phyloP scores from a whole-genome alignment of 345 rosid genomes.

The Hibiscus syriacus region DNA sequence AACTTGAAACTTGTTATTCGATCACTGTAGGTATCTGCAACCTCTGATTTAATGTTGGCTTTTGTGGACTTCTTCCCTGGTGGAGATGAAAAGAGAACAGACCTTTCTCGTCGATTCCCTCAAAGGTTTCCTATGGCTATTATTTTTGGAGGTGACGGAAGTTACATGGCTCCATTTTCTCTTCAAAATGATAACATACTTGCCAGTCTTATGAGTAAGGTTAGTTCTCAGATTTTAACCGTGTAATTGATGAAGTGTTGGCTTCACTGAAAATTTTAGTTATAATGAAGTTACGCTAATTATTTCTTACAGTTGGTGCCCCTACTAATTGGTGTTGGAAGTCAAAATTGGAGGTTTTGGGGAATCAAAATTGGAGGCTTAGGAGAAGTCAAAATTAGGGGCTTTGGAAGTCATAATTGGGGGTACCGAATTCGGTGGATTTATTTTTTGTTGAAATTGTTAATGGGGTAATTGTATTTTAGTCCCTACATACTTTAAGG shows the following conservation, averaged over 20 bases:
- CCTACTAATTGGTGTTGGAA: too few relatives aligned
- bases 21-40: conserved; percentile 77
- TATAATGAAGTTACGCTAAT: conserved; percentile 10
- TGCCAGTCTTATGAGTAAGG: conserved; percentile 92
- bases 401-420: too few relatives aligned
- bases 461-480: too few relatives aligned
- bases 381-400: too few relatives aligned
- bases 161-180: conserved; percentile 93
- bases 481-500: too few relatives aligned
- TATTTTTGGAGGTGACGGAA: conserved; percentile 95
- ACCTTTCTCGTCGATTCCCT: conserved; percentile 73
- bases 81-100: conserved; percentile 92
- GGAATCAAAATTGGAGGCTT: too few relatives aligned
- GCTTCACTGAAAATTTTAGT: conserved; percentile 16
- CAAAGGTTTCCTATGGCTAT: conserved; percentile 80
- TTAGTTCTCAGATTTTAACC: conserved; percentile 17
- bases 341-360: too few relatives aligned
- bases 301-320: conserved; percentile 54
- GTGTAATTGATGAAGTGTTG: background rate
- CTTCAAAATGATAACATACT: conserved; percentile 90
- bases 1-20: background rate
- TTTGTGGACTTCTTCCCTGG: conserved; percentile 97
- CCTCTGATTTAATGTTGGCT: conserved; percentile 90
- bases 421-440: too few relatives aligned
- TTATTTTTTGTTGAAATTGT: too few relatives aligned